Evolutionary conservation across 768 basidiomycete genomes (phyloP).

Genomic region (Cystobasidium tubakii): DNA sequence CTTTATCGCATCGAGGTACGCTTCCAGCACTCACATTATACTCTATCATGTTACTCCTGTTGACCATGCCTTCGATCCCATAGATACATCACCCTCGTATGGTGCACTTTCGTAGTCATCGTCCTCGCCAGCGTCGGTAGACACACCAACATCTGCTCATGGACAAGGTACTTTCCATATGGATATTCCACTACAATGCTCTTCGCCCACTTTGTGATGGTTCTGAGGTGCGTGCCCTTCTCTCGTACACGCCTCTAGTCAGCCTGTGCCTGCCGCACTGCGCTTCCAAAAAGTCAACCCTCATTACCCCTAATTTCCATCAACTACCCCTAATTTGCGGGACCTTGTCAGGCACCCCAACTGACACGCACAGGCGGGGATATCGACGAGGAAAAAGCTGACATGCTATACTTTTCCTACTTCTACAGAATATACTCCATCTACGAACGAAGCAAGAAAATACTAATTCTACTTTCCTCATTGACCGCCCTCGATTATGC

Average conservation of each 20-base stretch:
- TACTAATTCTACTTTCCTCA: not conserved
- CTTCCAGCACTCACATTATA: not conserved
- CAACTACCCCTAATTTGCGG: not conserved
- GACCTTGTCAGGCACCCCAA: too few relatives aligned
- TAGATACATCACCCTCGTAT: constrained; percentile 24
- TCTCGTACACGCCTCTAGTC: too few relatives aligned
- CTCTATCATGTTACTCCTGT: not conserved
- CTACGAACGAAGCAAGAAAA: constrained; percentile 14
- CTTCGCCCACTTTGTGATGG: constrained; percentile 20
- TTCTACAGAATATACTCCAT: constrained; percentile 17
- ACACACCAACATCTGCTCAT: constrained; percentile 8
- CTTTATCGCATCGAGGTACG: constrained; percentile 23
- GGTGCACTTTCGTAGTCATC: constrained; percentile 31
- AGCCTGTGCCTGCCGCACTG: too few relatives aligned
- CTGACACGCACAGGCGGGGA: too few relatives aligned
- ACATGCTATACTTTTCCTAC: not conserved
- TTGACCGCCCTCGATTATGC: constrained; percentile 19
- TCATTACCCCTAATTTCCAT: not conserved
- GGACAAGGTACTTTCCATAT: constrained; percentile 27
- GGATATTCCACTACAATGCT: constrained; percentile 23
- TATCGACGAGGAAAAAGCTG: too few relatives aligned
- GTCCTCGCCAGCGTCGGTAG: not conserved
- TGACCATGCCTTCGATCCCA: not conserved
- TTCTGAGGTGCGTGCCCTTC: not conserved
- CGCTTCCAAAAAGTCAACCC: not conserved